Percentiles rank a stretch among this genome's conserved stretches.
phyloP scores from a whole-genome alignment of 805 yeast species.

The Pichia sporocuriosa region DNA sequence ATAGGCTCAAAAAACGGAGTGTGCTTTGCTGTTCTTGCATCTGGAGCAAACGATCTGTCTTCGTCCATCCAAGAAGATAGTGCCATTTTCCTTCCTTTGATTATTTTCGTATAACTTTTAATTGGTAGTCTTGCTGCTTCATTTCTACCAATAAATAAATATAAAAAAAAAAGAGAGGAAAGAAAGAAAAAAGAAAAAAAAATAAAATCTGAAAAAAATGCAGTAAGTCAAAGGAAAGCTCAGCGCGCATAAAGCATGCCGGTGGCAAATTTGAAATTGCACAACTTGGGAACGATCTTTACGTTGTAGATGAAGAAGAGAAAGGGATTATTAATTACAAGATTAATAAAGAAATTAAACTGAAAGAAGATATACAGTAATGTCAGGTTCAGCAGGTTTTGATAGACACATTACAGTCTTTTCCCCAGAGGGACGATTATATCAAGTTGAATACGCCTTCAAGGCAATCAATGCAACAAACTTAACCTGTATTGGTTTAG shows the following conservation, averaged over 20 bases:
- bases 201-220: too few relatives aligned
- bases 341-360: too few relatives aligned
- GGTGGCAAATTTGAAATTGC: too few relatives aligned
- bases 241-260: slow-evolving; percentile 3
- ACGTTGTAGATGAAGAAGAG: too few relatives aligned
- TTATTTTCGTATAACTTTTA: neutral
- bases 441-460: slow-evolving; percentile 87
- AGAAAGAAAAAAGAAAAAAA: neutral
- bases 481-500: slow-evolving; percentile 80
- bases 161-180: neutral
- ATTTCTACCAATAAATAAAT: neutral
- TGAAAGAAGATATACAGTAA: too few relatives aligned
- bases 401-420: slow-evolving; percentile 98
- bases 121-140: neutral
- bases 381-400: slow-evolving; percentile 78
- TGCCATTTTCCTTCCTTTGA: neutral
- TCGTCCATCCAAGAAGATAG: slow-evolving; percentile 23
- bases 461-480: slow-evolving; percentile 94
- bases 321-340: neutral
- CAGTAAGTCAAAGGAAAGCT: too few relatives aligned
- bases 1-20: slow-evolving; percentile 43
- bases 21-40: slow-evolving; percentile 22
- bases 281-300: too few relatives aligned
- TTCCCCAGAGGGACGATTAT: slow-evolving; percentile 96
- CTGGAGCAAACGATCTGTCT: slow-evolving; percentile 22